A percentile compares a stretch with the other conserved stretches of the same genome.
Evolutionary conservation across 176 grass and related monocot genomes (phyloP).

Genomic region (Saccharum officinarum): DNA sequence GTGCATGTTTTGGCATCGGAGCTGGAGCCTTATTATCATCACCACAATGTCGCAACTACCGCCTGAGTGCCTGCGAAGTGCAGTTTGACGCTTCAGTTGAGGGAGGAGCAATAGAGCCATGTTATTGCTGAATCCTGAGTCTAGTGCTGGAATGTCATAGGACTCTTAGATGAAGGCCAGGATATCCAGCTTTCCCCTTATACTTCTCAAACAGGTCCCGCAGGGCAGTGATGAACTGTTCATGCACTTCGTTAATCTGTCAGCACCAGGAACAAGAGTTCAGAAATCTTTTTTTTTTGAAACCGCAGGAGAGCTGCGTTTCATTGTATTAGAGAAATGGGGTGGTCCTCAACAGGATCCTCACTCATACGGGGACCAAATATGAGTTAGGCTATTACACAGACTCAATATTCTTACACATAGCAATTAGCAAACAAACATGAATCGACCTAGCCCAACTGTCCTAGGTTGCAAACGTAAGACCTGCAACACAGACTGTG

Average conservation of each 20-base stretch:
- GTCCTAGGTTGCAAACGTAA: neutral
- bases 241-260: constrained; percentile 86
- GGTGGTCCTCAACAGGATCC: neutral
- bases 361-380: neutral
- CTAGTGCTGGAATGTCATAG: constrained; percentile 37
- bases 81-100: neutral
- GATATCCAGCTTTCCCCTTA: constrained; percentile 64
- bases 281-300: neutral
- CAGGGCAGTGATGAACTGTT: constrained; percentile 58
- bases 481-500: neutral
- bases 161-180: constrained; percentile 62
- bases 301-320: neutral
- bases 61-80: neutral
- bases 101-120: neutral
- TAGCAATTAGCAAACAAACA: neutral
- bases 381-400: neutral
- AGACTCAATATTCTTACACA: neutral
- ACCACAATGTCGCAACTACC: neutral
- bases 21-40: neutral
- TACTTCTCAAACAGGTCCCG: constrained; percentile 81
- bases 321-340: neutral
- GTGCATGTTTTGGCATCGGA: neutral
- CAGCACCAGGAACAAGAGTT: constrained; percentile 12
- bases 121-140: constrained; percentile 19
- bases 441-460: neutral